Percentiles rank a stretch among this genome's conserved stretches.
These are phyloP conservation scores for Schizonepeta tenuifolia DNA, from an alignment of 257 asterid species.

Conservation along the genomic window DNA sequence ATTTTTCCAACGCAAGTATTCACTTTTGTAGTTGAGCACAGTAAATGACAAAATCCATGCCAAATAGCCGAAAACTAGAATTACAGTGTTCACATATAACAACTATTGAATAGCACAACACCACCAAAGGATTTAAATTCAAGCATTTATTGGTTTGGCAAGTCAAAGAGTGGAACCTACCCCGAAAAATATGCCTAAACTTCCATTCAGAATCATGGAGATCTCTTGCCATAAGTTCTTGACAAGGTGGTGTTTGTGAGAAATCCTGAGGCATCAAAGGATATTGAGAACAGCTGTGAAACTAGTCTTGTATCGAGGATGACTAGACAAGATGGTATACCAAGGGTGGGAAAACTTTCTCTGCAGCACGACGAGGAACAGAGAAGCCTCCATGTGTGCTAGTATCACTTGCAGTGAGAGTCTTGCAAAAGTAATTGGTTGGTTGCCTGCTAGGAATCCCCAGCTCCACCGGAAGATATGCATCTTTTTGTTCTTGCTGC, in stretches of 20 bases:
- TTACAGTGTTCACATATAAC: background rate
- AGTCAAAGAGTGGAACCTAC: constrained; percentile 44
- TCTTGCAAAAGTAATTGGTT: constrained; percentile 94
- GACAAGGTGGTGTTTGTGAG: constrained; percentile 94
- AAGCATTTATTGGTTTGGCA: constrained; percentile 12
- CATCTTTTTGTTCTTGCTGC: constrained; percentile 97
- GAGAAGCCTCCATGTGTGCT: constrained; percentile 99
- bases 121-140: background rate
- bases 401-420: constrained; percentile 95
- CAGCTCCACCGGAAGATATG: constrained; percentile 85
- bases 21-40: constrained; percentile 4
- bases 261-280: constrained; percentile 66
- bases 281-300: constrained; percentile 29
- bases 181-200: constrained; percentile 96
- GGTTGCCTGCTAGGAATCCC: constrained; percentile 92
- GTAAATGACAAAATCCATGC: background rate
- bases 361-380: constrained; percentile 99
- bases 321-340: constrained; percentile 41
- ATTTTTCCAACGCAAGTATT: background rate
- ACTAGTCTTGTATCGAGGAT: constrained; percentile 8
- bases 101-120: constrained; percentile 7
- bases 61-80: constrained; percentile 4
- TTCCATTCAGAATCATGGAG: constrained; percentile 97
- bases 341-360: constrained; percentile 98
- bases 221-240: constrained; percentile 97